Percentiles rank a stretch among this genome's conserved stretches.
Evolutionary conservation across 2,329 filamentous ascomycete species (phyloP).

Genomic region (Colletotrichum destructivum): DNA sequence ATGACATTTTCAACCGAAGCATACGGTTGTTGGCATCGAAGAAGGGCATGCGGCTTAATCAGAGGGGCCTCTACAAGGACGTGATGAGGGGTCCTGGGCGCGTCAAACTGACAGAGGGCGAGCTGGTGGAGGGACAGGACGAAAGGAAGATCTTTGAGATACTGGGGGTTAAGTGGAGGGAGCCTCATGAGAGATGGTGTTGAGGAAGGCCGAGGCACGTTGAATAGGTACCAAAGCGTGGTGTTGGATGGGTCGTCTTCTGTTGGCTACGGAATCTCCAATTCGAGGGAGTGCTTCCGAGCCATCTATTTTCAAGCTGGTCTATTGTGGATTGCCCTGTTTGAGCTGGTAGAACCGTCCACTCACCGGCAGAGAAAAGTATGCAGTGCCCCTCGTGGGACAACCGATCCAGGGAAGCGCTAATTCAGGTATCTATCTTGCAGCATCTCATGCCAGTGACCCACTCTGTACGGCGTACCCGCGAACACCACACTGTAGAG

Average conservation of each 20-base stretch:
- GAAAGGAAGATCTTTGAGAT: conserved; percentile 87
- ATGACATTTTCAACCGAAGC: conserved; percentile 94
- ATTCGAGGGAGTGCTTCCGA: neutral
- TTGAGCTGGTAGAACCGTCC: neutral
- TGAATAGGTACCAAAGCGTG: conserved; percentile 25
- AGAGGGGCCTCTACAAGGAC: conserved; percentile 82
- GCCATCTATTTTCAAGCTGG: neutral
- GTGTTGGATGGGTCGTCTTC: conserved; percentile 20
- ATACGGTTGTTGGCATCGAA: conserved; percentile 84
- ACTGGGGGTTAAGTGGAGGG: conserved; percentile 87
- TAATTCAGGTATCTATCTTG: neutral
- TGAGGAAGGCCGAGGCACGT: conserved; percentile 50
- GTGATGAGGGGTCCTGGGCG: conserved; percentile 73
- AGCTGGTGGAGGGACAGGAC: conserved; percentile 79
- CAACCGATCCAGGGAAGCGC: too few species aligned
- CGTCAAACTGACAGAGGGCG: conserved; percentile 76
- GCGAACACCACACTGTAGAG: conserved; percentile 8
- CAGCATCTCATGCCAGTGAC: conserved; percentile 1
- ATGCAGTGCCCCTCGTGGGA: neutral
- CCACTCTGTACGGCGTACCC: neutral
- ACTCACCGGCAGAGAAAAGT: neutral
- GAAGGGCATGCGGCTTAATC: conserved; percentile 88
- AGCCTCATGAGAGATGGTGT: conserved; percentile 83
- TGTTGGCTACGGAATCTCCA: neutral
- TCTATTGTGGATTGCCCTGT: neutral